Evolutionary conservation across 768 basidiomycete genomes (phyloP).

Genomic region (Boletus subcaerulescens): DNA sequence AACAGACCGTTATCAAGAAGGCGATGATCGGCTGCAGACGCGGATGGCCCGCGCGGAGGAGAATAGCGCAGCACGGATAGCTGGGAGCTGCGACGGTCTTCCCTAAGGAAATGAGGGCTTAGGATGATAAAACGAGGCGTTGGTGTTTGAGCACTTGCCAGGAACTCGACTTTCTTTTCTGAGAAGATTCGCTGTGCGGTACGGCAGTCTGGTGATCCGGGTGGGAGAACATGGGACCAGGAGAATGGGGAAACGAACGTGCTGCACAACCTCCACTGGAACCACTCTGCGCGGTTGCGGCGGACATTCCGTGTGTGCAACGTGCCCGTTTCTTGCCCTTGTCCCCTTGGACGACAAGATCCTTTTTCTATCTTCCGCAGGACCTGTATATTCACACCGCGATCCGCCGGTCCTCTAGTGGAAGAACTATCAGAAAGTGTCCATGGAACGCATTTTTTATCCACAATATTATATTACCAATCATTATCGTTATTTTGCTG

Average conservation of each 20-base stretch:
- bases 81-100: conserved; percentile 26
- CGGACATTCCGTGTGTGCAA: conserved; percentile 15
- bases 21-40: conserved; percentile 32
- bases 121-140: conserved; percentile 17
- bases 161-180: conserved; percentile 24
- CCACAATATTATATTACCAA: conserved; percentile 14
- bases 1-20: conserved; percentile 30
- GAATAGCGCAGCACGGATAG: conserved; percentile 18
- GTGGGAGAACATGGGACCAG: conserved; percentile 26
- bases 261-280: conserved; percentile 5
- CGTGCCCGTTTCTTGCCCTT: conserved; percentile 4
- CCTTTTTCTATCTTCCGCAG: conserved; percentile 2
- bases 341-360: conserved; percentile 1
- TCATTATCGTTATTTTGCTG: neutral
- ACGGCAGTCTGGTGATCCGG: conserved; percentile 30
- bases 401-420: conserved; percentile 9
- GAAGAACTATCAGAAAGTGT: conserved; percentile 10
- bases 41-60: conserved; percentile 23
- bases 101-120: conserved; percentile 22
- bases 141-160: conserved; percentile 27
- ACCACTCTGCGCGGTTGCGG: conserved; percentile 2
- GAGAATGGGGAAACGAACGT: conserved; percentile 22
- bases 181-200: conserved; percentile 26
- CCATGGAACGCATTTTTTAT: conserved; percentile 14
- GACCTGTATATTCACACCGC: conserved; percentile 12